Conservation (phyloP, 164 flowering plant genomes). For the Nymphaea thermarum region DNA sequence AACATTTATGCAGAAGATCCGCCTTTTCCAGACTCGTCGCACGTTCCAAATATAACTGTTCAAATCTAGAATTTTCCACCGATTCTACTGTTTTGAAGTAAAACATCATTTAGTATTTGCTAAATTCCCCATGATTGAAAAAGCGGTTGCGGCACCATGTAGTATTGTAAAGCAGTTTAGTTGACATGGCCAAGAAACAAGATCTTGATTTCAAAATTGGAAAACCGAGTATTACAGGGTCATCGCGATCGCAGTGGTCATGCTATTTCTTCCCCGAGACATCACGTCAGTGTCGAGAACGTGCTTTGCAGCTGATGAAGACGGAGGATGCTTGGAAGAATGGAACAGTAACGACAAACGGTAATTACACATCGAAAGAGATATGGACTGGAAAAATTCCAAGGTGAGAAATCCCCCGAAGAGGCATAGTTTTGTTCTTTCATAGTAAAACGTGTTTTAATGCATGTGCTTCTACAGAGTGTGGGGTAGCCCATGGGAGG, state of each 20-base stretch:
- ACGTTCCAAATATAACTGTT: too few species aligned
- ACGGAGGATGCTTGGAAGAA: constrained; percentile 47
- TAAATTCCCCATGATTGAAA: too few species aligned
- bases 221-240: constrained; percentile 25
- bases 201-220: background rate
- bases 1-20: too few species aligned
- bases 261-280: constrained; percentile 97
- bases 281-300: constrained; percentile 62
- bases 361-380: constrained; percentile 63
- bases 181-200: too few species aligned
- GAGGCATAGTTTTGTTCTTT: too few species aligned
- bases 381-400: constrained; percentile 79
- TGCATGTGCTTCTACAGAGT: constrained; percentile 18
- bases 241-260: constrained; percentile 66
- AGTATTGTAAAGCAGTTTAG: too few species aligned
- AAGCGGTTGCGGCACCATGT: too few species aligned
- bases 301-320: constrained; percentile 56
- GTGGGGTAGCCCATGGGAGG: constrained; percentile 91
- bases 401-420: constrained; percentile 21
- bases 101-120: too few species aligned
- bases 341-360: constrained; percentile 51
- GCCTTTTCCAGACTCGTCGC: too few species aligned
- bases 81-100: too few species aligned
- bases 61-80: too few species aligned
- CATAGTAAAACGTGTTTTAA: too few species aligned